Evolutionary conservation across 306 rosid genomes (phyloP).

Genomic region (Ziziphus jujuba): DNA sequence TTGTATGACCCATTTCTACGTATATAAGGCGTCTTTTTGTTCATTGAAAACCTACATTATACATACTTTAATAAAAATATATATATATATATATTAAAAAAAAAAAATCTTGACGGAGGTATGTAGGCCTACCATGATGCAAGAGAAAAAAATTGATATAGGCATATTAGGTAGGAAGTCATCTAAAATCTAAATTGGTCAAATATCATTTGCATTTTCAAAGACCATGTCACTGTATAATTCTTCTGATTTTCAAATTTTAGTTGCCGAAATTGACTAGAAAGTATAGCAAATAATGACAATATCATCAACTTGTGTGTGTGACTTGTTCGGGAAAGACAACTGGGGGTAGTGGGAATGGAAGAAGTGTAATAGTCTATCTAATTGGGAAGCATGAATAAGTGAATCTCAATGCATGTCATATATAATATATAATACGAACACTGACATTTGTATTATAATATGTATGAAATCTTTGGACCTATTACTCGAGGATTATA

Average conservation of each 20-base stretch:
- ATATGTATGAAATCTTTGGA: slow-evolving; percentile 1
- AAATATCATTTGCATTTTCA: neutral
- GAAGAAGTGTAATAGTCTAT: neutral
- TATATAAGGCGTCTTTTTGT: too few relatives aligned
- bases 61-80: too few relatives aligned
- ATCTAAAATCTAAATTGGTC: neutral
- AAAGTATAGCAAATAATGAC: slow-evolving; percentile 9
- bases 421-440: neutral
- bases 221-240: slow-evolving; percentile 9
- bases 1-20: too few relatives aligned
- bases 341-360: slow-evolving; percentile 17
- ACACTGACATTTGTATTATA: slow-evolving; percentile 15
- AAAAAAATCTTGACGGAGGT: too few relatives aligned
- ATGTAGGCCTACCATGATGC: too few relatives aligned
- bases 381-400: slow-evolving; percentile 11
- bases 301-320: slow-evolving; percentile 2
- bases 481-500: neutral
- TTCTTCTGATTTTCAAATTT: slow-evolving; percentile 1
- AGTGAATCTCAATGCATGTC: slow-evolving; percentile 13
- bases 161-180: neutral
- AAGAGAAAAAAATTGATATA: too few relatives aligned
- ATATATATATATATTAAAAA: too few relatives aligned
- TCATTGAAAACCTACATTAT: too few relatives aligned
- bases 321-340: slow-evolving; percentile 15
- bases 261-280: slow-evolving; percentile 23